Percentiles rank a stretch among this genome's conserved stretches.
These are phyloP conservation scores for Bryopsis sp. DNA, from an alignment of 139 green algal genomes.

Conservation along the genomic window DNA sequence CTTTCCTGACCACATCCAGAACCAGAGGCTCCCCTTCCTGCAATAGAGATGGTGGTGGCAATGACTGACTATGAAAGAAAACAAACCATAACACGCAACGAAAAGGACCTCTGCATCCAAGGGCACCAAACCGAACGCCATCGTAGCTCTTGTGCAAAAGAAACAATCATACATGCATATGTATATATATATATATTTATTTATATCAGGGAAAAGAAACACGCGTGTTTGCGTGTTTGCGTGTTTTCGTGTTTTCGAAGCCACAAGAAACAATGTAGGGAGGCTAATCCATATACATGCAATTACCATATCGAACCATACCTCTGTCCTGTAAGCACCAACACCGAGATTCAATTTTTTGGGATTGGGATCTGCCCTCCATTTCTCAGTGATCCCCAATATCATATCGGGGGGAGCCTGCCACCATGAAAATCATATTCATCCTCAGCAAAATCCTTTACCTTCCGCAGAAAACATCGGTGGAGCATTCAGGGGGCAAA, in stretches of 20 bases:
- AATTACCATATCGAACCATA: constrained; percentile 47
- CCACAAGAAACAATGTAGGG: constrained; percentile 21
- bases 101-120: no score
- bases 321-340: constrained; percentile 76
- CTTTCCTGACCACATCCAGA: constrained; percentile 68
- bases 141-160: no score
- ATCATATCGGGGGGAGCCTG: constrained; percentile 49
- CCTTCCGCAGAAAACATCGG: not conserved
- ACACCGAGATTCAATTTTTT: constrained; percentile 87
- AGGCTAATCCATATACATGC: constrained; percentile 31
- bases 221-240: constrained; percentile 19
- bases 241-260: no score
- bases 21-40: constrained; percentile 76
- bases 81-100: no score
- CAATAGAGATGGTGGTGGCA: no score
- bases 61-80: no score
- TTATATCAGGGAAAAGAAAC: no score
- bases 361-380: constrained; percentile 42
- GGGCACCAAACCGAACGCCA: no score
- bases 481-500: no score
- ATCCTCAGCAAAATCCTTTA: constrained; percentile 4
- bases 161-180: no score
- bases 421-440: constrained; percentile 21
- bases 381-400: constrained; percentile 59
- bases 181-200: no score